Base-by-base conservation (phyloP, 805 yeast genomes). In the Cyberlindnera sargentensis region DNA sequence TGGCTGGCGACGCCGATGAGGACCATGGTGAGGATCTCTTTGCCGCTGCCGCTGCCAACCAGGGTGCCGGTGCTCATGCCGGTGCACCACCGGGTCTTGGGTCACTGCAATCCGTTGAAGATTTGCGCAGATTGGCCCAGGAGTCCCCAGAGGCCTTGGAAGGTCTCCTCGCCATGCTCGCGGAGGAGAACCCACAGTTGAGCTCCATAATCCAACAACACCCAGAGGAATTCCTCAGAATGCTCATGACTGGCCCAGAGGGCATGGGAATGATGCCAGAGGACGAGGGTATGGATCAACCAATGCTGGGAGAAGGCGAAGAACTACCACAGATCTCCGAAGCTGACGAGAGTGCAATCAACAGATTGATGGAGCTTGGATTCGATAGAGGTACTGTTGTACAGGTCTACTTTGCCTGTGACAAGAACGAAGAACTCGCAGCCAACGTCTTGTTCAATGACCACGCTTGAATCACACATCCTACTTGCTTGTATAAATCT, bases 321-420 rank as follows among this genome's bases (percentile, higher is more conserved):
- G 31, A 81, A 23, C 75, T 75, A 52, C 75, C 86, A 47, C 73
- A 70, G 49, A 67, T 93, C 45, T 76, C 96, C 6, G 80, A 76
- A 44, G 93, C 81, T 55, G 99, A 93, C 60, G 83, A 84, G 59
- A 86, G 74, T 47, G 96, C 98, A n/a, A 86, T 93, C 51, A 73
- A 75, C 49, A 78, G 99, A 61, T 73, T 93, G 51, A 84, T 95
- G 63, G 97, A 85, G 64, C 73, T 93, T 51, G 99, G 99, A 0
- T 93, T 93, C 57, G 96, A 88, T 52, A 77, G 96, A 53, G 75
- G 82, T 53, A 70, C 84, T 45, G 99, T 86, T 37, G 78, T 89
- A 47, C 96, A 90, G 69, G 95, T 95, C 29, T 93, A 87, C 68
- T 82, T 93, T 74, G 98, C 98, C 35, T 93, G 99, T 66, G 99